Evolutionary conservation across 345 rosid species (phyloP).

Genomic region (Eucalyptus pumila): DNA sequence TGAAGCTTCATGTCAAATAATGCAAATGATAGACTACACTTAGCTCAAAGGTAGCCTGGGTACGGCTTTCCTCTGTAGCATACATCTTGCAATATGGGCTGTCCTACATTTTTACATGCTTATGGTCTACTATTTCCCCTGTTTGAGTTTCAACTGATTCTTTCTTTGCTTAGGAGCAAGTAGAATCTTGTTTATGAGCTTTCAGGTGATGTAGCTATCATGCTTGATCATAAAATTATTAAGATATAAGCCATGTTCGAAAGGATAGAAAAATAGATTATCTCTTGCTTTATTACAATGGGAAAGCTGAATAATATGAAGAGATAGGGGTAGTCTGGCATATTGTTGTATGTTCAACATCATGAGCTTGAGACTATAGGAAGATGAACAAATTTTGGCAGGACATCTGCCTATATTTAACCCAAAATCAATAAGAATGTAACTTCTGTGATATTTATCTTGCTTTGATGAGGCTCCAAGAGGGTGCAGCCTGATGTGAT

Average conservation of each 20-base stretch:
- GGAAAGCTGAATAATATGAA: not conserved
- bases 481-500: not conserved
- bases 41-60: not conserved
- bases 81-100: not conserved
- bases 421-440: not conserved
- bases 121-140: not conserved
- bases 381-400: not conserved
- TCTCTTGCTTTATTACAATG: not conserved
- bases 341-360: not conserved
- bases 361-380: not conserved
- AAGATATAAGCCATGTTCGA: not conserved
- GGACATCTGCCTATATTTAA: not conserved
- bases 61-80: not conserved
- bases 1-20: not conserved
- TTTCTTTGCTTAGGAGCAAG: not conserved
- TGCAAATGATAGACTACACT: not conserved
- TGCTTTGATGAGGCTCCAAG: not conserved
- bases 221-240: not conserved
- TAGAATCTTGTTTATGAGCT: not conserved
- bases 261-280: not conserved
- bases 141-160: not conserved
- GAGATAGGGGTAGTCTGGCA: not conserved
- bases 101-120: not conserved
- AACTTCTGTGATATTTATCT: not conserved
- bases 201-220: not conserved